Evolutionary conservation across 1,139 yeast genomes (phyloP), one percentile per base, ranked within the genome.

Genomic region (Petasospora rhodanensis): DNA sequence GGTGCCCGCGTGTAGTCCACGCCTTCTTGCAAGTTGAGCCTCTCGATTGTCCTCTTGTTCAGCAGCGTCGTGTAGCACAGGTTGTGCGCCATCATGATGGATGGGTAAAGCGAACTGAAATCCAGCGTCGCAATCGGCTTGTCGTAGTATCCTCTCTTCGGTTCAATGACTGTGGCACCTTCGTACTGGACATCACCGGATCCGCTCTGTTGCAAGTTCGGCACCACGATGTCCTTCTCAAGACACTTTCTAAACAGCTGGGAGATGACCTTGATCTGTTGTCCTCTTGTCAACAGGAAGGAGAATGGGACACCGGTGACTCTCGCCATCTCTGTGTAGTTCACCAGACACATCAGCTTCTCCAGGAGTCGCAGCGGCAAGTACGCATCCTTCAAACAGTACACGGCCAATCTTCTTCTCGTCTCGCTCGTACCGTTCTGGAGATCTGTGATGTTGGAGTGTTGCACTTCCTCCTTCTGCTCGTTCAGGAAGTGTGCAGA

Each of bases 1-100:
- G 99, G 99, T 0, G 97, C 83, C 31, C 69, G 64, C 1, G 84
- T 79, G 56, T 91, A 93, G 53, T 93, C 97, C 31, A 74, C 79
- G 38, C 68, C 82, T 45, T 81, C 78, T 24, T 70, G 66, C 27
- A 93, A 63, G 0, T 67, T 67, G 40, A 81, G 68, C 29, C 83
- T 70, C 26, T 77, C 74, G 24, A 87, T 82, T 0, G 94, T 74
- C 26, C 72, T 74, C 42, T 73, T 76, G 46, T 75, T 82, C 34
- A 91, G 61, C 26, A 91, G 63, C 0, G 98, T 89, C 0, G 98
- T 91, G 58, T 93, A 93, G 58, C 99, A 93, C 39, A 93, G 66
- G 57, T 93, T 93, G 58, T 93, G 99, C 0, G 99, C 98, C 97
- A 91, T 91, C 97, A 93, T 93, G 52, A 93, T 93, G 40, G 96